Conservation (phyloP, 2,329 filamentous ascomycete genomes). For the Aspergillus amoenus region DNA sequence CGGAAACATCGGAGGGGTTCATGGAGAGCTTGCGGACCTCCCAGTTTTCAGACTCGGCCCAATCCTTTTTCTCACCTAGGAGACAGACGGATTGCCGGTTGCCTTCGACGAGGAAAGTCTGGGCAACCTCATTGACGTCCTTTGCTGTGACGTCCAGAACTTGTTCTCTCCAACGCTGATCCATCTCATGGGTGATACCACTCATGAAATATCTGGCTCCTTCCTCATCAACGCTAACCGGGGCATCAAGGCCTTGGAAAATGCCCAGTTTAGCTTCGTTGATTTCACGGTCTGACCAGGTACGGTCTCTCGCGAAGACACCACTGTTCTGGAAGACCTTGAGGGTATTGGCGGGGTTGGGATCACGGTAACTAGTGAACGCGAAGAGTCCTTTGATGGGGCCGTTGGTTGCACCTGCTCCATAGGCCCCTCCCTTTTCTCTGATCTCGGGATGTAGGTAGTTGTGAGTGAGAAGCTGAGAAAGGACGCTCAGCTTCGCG, state of each 20-base stretch:
- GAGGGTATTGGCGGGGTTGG: constrained; percentile 86
- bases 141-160: constrained; percentile 81
- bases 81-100: constrained; percentile 65
- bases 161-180: constrained; percentile 76
- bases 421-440: constrained; percentile 96
- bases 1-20: constrained; percentile 27
- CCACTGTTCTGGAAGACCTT: constrained; percentile 81
- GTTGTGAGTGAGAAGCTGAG: constrained; percentile 92
- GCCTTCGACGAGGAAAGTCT: constrained; percentile 74
- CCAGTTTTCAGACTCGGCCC: constrained; percentile 70
- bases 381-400: constrained; percentile 83
- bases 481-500: constrained; percentile 81
- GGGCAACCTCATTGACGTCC: constrained; percentile 77
- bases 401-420: constrained; percentile 81
- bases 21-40: constrained; percentile 72
- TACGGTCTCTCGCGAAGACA: constrained; percentile 74
- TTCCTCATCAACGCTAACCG: constrained; percentile 80
- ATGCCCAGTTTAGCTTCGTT: constrained; percentile 95
- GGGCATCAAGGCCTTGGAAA: constrained; percentile 89
- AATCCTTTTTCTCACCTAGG: constrained; percentile 79
- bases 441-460: constrained; percentile 96
- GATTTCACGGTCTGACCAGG: constrained; percentile 80
- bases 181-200: constrained; percentile 85
- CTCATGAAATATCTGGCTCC: constrained; percentile 83
- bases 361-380: constrained; percentile 95